Evolutionary conservation across 2,329 filamentous ascomycete genomes (phyloP).

Genomic region (Claviceps digitariae): DNA sequence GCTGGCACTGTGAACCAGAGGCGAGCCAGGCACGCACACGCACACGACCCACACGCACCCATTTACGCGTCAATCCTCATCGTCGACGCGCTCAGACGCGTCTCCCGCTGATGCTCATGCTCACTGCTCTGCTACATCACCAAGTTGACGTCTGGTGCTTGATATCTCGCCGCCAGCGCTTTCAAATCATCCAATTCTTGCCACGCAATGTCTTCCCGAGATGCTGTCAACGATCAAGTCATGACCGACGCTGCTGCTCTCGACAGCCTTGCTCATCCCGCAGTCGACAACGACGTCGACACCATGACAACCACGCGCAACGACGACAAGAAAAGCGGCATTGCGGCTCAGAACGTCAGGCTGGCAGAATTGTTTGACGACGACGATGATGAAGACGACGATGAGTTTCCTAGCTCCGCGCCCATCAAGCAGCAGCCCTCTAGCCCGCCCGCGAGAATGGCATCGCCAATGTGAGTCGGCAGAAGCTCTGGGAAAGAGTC

Average conservation of each 20-base stretch:
- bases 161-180: no score
- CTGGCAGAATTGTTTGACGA: constrained; percentile 47
- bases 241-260: constrained; percentile 20
- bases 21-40: no score
- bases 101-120: no score
- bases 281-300: constrained; percentile 23
- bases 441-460: constrained; percentile 29
- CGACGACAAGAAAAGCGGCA: constrained; percentile 16
- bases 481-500: background rate
- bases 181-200: constrained; percentile 27
- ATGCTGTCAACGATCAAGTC: constrained; percentile 18
- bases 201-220: constrained; percentile 16
- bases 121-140: no score
- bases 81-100: no score
- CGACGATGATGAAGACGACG: constrained; percentile 37
- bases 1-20: no score
- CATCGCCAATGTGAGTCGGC: constrained; percentile 28
- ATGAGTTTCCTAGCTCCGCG: constrained; percentile 44
- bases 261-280: constrained; percentile 10
- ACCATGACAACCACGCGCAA: constrained; percentile 21
- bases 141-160: no score
- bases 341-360: constrained; percentile 32
- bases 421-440: constrained; percentile 22
- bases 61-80: no score
- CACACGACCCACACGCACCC: no score